Evolutionary conservation across 139 green algal species (phyloP).

Genomic region (Chlorella vulgaris): DNA sequence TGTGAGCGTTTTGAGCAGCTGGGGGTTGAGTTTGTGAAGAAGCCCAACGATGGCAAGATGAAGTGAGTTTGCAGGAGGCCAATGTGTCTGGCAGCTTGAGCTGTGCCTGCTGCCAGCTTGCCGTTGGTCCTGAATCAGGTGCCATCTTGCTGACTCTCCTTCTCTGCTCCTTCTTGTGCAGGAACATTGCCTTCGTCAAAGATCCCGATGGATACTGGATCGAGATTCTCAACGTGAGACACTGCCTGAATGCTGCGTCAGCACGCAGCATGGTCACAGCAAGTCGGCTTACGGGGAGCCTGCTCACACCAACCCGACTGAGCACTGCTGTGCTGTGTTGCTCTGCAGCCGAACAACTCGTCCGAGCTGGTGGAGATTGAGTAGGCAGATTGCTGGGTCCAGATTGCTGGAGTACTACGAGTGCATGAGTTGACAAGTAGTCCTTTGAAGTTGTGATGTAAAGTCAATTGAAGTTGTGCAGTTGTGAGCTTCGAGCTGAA

Average conservation of each 20-base stretch:
- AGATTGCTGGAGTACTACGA: too few species aligned
- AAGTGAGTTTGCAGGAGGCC: constrained; percentile 37
- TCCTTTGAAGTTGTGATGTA: too few species aligned
- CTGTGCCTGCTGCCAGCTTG: background rate
- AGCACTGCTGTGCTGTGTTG: background rate
- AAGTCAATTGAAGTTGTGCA: too few species aligned
- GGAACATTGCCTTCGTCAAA: constrained; percentile 78
- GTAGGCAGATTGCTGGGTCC: too few species aligned
- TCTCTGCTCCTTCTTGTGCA: background rate
- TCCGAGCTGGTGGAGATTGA: too few species aligned
- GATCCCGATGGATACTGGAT: constrained; percentile 79
- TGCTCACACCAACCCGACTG: background rate
- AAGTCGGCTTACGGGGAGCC: background rate
- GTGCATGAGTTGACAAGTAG: too few species aligned
- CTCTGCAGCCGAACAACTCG: constrained; percentile 10
- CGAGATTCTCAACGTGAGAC: constrained; percentile 57
- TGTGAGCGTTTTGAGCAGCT: constrained; percentile 79
- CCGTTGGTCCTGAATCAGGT: background rate
- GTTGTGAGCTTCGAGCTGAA: too few species aligned
- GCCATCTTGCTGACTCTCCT: background rate
- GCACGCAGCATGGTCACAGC: constrained; percentile 12
- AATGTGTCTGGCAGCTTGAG: background rate
- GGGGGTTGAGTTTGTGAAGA: constrained; percentile 92
- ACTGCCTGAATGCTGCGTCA: too few species aligned
- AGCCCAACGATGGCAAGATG: constrained; percentile 87